These are phyloP conservation scores for Trametes cingulata DNA, from an alignment of 768 basidiomycete species.

Conservation along the genomic window DNA sequence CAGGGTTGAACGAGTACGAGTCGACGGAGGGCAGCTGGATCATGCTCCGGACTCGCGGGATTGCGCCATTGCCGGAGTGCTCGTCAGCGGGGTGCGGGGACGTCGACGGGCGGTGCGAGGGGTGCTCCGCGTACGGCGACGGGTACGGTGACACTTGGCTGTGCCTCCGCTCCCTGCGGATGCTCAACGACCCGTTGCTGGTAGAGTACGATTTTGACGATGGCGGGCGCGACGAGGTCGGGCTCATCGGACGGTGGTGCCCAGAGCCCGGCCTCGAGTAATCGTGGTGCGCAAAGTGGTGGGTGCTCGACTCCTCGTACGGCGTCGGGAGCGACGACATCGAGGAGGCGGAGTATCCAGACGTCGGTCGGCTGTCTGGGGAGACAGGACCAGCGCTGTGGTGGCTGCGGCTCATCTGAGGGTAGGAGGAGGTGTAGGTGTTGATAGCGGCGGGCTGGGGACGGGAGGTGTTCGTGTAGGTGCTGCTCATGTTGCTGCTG, in stretches of 20 bases:
- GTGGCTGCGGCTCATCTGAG: constrained; percentile 66
- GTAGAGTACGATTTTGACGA: constrained; percentile 65
- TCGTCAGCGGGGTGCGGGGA: constrained; percentile 67
- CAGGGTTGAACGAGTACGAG: constrained; percentile 59
- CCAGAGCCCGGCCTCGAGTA: constrained; percentile 76
- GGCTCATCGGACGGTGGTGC: constrained; percentile 59
- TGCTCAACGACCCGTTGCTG: constrained; percentile 56
- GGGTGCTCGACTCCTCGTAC: constrained; percentile 58
- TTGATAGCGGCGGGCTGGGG: constrained; percentile 31
- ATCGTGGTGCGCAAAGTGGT: constrained; percentile 43
- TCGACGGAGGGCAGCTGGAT: constrained; percentile 76
- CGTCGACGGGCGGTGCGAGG: constrained; percentile 65
- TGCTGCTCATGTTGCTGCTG: constrained; percentile 58
- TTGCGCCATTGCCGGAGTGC: constrained; percentile 34
- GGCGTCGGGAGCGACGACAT: constrained; percentile 65
- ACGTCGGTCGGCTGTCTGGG: constrained; percentile 83
- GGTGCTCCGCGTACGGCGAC: constrained; percentile 70
- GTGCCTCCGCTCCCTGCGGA: constrained; percentile 74
- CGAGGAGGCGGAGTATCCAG: constrained; percentile 84
- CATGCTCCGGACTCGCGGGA: constrained; percentile 83
- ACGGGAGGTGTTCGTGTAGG: constrained; percentile 48
- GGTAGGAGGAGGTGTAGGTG: constrained; percentile 47
- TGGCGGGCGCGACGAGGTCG: constrained; percentile 65
- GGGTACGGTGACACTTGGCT: constrained; percentile 90
- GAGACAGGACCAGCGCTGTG: constrained; percentile 71